Base-by-base conservation (phyloP, 2,329 filamentous ascomycete genomes). In the Xylariaceae sp. region DNA sequence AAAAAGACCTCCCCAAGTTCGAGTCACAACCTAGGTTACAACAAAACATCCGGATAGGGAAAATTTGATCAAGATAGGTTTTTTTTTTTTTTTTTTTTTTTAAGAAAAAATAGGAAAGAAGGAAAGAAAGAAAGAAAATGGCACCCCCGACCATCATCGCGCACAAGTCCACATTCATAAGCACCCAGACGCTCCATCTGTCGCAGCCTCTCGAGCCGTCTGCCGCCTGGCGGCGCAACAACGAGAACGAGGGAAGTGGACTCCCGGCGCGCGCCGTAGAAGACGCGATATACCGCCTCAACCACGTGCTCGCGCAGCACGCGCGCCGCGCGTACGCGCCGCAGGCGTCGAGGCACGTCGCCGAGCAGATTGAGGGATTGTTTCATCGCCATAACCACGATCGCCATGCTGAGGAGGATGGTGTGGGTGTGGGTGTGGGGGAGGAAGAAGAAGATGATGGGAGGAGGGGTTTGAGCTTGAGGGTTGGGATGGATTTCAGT, bases 301-400 rank as follows among this genome's bases (percentile, higher is more conserved):
- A 85, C 55, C 73, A 78, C 43, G 63, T 70, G 12, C 62, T 86
- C 11, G 72, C 74, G 48, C 78, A 82, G 50, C 83, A 88, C 57
- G 72, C 72, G 19, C 75, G 74, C 24, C 72, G 78, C 39, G 78
- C 78, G 4, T 85, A 85, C 57, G 73, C 78, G 12, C 73, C 80
- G 0, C 79, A 83, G 50, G 80, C 82, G n/a, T 77, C 73, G 36
- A 73, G 82, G 24, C 80, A 85, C 52, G 73, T 87, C 13, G 81
- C 83, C 2, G 81, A 85, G 64, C 83, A 88, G 63, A 78, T 88
- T 29, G 80, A 85, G 59, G 62, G 63, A 33, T 63, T 84, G 31
- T 87, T 86, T 58, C 71, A 72, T n/a, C 59, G 63, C 66, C 29
- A 63, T 64, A 1, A 70, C 64, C 5, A 66, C 67, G 30, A 56